A percentile compares a stretch with the other conserved stretches of the same genome.
These are phyloP conservation scores for Salix exigua DNA, from an alignment of 345 rosid genomes.

Conservation along the genomic window DNA sequence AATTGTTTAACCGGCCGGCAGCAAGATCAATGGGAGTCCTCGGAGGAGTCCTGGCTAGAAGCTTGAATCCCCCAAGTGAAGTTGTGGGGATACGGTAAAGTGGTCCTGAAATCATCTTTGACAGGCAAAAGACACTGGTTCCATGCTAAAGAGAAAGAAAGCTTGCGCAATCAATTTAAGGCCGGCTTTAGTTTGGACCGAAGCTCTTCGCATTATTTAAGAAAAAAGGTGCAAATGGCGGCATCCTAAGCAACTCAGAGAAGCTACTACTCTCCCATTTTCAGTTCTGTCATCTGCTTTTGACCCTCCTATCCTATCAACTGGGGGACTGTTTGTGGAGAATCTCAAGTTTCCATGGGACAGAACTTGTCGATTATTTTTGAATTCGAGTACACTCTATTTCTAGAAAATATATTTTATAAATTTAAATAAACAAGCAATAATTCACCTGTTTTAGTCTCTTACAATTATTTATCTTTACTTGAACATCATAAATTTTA, in stretches of 20 bases:
- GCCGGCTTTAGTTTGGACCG: not conserved
- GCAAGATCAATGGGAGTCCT: not conserved
- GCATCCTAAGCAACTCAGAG: not conserved
- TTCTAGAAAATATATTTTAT: no score
- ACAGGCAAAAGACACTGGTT: not conserved
- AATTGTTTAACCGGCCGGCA: not conserved
- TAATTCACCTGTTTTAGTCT: no score
- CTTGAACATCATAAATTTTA: no score
- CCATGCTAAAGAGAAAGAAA: not conserved
- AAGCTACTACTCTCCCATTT: not conserved
- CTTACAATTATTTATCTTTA: no score
- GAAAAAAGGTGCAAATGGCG: not conserved
- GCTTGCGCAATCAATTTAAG: not conserved
- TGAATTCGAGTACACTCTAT: no score
- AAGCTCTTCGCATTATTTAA: not conserved
- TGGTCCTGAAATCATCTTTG: not conserved
- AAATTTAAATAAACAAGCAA: no score
- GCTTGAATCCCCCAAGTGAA: not conserved
- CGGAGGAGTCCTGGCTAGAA: not conserved
- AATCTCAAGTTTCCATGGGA: not conserved
- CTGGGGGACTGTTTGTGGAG: not conserved
- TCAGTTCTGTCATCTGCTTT: not conserved
- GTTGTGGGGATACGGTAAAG: not conserved
- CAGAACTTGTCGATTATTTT: not conserved
- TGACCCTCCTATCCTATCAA: not conserved